A percentile compares a stretch with the other conserved stretches of the same genome.
These are phyloP conservation scores for Paecilomyces variotii DNA, from an alignment of 2,329 filamentous ascomycete genomes.

Conservation along the genomic window DNA sequence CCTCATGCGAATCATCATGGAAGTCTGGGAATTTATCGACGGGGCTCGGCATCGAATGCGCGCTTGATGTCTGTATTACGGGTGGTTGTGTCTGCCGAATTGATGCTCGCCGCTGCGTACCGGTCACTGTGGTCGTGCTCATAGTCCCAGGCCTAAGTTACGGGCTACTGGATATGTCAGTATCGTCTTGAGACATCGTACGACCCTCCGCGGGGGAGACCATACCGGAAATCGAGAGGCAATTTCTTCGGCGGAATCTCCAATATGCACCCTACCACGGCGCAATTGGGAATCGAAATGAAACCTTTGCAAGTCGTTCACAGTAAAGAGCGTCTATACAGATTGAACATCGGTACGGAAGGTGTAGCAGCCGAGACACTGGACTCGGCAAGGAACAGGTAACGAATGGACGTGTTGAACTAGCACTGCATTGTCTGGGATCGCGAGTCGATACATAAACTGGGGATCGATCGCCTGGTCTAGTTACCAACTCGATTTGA, in stretches of 20 bases:
- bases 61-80: slow-evolving; percentile 17
- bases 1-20: slow-evolving; percentile 28
- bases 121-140: slow-evolving; percentile 34
- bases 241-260: not conserved
- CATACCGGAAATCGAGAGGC: not conserved
- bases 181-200: not conserved
- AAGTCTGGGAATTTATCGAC: slow-evolving; percentile 38
- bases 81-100: slow-evolving; percentile 28
- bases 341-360: not conserved
- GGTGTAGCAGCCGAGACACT: not conserved
- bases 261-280: not conserved
- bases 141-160: slow-evolving; percentile 14
- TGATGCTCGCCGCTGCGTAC: slow-evolving; percentile 31
- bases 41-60: slow-evolving; percentile 26
- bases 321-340: not conserved
- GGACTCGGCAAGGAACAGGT: not conserved
- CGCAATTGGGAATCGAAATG: not conserved
- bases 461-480: not conserved
- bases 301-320: not conserved
- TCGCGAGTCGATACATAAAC: not conserved
- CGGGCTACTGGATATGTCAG: not conserved
- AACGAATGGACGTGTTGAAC: not conserved
- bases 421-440: not conserved
- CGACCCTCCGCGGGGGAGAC: not conserved
- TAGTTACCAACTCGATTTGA: not conserved